Conservation (phyloP, 1,139 yeast species). For the Yamadazyma membranifaciens region DNA sequence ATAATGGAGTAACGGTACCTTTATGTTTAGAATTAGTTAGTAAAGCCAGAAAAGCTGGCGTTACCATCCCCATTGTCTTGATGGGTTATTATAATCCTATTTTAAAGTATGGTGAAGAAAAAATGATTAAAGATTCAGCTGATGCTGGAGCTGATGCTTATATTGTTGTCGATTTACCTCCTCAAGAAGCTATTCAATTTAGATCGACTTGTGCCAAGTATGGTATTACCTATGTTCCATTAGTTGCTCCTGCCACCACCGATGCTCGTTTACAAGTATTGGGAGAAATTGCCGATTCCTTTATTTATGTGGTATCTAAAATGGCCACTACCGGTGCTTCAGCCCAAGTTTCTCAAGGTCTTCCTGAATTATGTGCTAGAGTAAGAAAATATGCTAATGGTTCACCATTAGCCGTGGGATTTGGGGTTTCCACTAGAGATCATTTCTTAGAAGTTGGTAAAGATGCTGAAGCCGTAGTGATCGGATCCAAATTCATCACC, state of each 20-base stretch:
- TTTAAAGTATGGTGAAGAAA: slow-evolving; percentile 82
- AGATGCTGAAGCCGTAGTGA: slow-evolving; percentile 90
- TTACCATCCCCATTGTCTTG: slow-evolving; percentile 80
- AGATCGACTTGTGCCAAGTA: slow-evolving; percentile 66
- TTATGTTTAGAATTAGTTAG: slow-evolving; percentile 68
- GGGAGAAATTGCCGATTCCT: slow-evolving; percentile 87
- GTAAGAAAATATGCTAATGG: slow-evolving; percentile 74
- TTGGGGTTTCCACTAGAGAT: slow-evolving; percentile 92
- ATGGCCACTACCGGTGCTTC: slow-evolving; percentile 98
- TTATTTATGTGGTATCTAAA: slow-evolving; percentile 91
- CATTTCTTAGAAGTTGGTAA: slow-evolving; percentile 80
- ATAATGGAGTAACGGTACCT: slow-evolving; percentile 74
- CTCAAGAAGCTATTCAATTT: slow-evolving; percentile 91
- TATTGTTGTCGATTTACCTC: slow-evolving; percentile 93
- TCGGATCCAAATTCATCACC: slow-evolving; percentile 83
- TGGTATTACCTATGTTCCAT: slow-evolving; percentile 83
- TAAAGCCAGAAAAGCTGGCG: slow-evolving; percentile 78
- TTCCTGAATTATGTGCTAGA: slow-evolving; percentile 67
- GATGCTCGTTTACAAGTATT: slow-evolving; percentile 79
- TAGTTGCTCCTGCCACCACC: slow-evolving; percentile 95
- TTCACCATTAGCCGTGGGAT: slow-evolving; percentile 92
- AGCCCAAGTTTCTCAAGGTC: slow-evolving; percentile 58
- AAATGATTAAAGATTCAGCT: slow-evolving; percentile 72
- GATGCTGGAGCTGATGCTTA: slow-evolving; percentile 94
- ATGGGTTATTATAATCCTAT: slow-evolving; percentile 99